Base-by-base conservation (phyloP, 495 filamentous ascomycete species). In the Penicillium crystallinum region DNA sequence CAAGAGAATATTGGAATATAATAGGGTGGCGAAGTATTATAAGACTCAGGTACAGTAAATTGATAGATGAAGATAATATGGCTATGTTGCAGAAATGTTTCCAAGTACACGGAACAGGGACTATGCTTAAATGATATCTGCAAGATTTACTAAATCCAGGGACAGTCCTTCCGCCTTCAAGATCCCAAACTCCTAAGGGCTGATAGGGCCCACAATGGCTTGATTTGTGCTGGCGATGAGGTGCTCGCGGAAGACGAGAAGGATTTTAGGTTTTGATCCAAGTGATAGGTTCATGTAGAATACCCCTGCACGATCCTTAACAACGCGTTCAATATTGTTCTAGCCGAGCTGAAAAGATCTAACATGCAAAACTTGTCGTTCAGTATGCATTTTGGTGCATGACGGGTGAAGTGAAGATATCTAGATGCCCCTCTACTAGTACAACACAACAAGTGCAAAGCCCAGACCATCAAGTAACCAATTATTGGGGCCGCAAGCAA, bases 161-260 rank as follows among this genome's bases (percentile, higher is more conserved):
- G n/a, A n/a, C n/a, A n/a, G n/a, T n/a, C n/a, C n/a, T n/a, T n/a
- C n/a, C n/a, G n/a, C n/a, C n/a, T n/a, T n/a, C n/a, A n/a, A n/a
- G n/a, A n/a, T n/a, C n/a, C n/a, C n/a, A n/a, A n/a, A n/a, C n/a
- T n/a, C n/a, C n/a, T n/a, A 7, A 27, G 23, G 23, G 3, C 23
- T 21, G 4, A 33, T 27, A 11, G 6, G 54, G 42, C 52, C 63
- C 42, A 36, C 53, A 46, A 63, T 69, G 62, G 45, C 43, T 64
- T 61, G 56, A 69, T 67, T 52, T 10, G 46, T 23, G 43, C 48
- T 31, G 35, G 25, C 31, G 44, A 67, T 67, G 62, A 67, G 64
- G 64, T 67, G 64, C 59, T 67, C 38, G 35, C n/a, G 23, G 23
- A 27, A 27, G 23, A 27, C 23, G 23, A 3, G 10, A 8, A 36